phyloP scores from a whole-genome alignment of 345 rosid species.

The Salix arbutifolia region DNA sequence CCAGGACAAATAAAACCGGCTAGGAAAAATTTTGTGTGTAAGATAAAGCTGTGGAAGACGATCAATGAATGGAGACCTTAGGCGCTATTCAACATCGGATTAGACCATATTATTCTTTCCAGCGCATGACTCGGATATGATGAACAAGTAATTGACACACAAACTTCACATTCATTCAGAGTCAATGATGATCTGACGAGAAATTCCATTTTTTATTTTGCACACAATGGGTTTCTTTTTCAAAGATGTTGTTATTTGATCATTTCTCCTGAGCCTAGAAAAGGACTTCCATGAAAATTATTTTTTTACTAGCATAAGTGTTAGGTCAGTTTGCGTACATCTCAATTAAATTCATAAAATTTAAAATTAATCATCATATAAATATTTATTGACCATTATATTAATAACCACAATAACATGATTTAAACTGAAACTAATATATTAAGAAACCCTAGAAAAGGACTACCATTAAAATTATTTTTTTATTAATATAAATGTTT shows the following conservation, averaged over 20 bases:
- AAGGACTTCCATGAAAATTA: background rate
- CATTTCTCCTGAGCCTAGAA: background rate
- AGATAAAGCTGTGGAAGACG: background rate
- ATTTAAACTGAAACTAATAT: no score
- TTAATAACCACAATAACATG: no score
- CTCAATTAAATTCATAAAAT: no score
- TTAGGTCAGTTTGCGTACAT: no score
- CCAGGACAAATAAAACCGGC: background rate
- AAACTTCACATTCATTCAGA: background rate
- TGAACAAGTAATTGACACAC: background rate
- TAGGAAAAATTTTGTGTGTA: background rate
- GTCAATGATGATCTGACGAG: background rate
- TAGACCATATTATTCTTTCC: background rate
- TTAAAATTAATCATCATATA: no score
- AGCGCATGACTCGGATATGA: background rate
- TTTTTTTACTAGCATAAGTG: no score
- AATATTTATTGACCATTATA: no score
- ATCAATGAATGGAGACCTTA: background rate
- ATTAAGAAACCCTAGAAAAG: background rate
- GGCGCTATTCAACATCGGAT: background rate
- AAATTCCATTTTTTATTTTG: no score
- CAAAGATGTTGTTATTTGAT: background rate
- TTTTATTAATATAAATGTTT: no score
- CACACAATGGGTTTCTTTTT: no score
- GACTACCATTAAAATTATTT: no score